phyloP scores from a whole-genome alignment of 306 rosid genomes.

The Fagus crenata region DNA sequence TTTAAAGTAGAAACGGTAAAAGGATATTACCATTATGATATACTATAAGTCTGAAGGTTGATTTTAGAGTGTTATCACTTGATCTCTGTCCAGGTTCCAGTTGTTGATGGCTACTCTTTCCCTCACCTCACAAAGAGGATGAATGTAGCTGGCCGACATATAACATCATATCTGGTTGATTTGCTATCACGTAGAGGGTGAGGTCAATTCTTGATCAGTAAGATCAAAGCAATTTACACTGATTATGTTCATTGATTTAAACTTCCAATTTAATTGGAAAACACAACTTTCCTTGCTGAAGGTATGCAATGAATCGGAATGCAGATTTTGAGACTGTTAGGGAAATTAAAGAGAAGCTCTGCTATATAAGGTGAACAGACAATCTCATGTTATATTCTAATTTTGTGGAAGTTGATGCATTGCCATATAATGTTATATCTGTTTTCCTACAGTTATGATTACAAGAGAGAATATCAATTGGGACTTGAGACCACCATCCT shows the following conservation, averaged over 20 bases:
- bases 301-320: conserved; percentile 88
- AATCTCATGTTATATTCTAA: conserved; percentile 19
- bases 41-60: background rate
- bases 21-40: background rate
- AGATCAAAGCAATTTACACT: conserved; percentile 20
- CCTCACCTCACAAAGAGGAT: conserved; percentile 97
- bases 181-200: conserved; percentile 99
- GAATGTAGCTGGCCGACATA: conserved; percentile 99
- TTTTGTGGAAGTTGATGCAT: conserved; percentile 20
- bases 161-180: conserved; percentile 96
- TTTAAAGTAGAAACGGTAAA: background rate
- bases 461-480: conserved; percentile 97
- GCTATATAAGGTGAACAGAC: conserved; percentile 76
- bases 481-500: conserved; percentile 99
- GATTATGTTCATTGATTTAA: conserved; percentile 12
- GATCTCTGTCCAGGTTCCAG: conserved; percentile 74
- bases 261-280: conserved; percentile 28
- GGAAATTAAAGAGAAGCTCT: conserved; percentile 96
- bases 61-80: background rate
- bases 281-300: conserved; percentile 41
- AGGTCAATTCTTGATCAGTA: conserved; percentile 31
- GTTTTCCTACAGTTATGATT: conserved; percentile 74
- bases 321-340: conserved; percentile 99
- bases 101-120: conserved; percentile 96
- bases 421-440: conserved; percentile 25